Base-by-base conservation (phyloP, 2,329 filamentous ascomycete species). In the Neonectria faginata region DNA sequence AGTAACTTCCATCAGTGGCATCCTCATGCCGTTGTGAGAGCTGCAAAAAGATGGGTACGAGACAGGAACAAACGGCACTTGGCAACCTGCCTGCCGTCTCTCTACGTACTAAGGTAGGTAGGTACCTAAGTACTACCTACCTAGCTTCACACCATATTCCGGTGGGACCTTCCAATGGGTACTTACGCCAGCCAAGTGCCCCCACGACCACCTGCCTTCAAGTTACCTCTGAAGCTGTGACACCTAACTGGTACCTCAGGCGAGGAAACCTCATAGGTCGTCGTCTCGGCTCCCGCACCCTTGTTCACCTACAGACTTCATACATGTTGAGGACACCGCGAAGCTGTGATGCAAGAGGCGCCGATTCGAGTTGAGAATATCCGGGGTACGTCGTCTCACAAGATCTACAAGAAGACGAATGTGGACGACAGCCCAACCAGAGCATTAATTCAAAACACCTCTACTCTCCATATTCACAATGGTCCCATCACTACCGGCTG, bases 41-140 rank as follows among this genome's bases (percentile, higher is more conserved):
- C 42, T 31, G 33, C 53, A 45, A 51, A 27, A 33, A 6, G 48
- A 18, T 22, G 42, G 60, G 47, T 22, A 36, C 47, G 31, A 41
- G 55, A 48, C 50, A 64, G 56, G 44, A 59, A 63, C 60, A 12
- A 33, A 57, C 45, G 47, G 16, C 47, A 47, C 20, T 47, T 51
- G 36, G 9, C 33, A 18, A 31, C n/a, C 39, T 47, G n/a, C n/a
- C 10, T 36, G 33, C 11, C 9, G 39, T 42, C 36, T n/a, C 11
- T 12, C 31, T 16, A 7, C 12, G 25, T 33, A 33, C 9, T 12
- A 36, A 36, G 33, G 33, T 36, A 36, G 33, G 33, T 36, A 36
- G 25, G 25, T 25, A 25, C 25, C 25, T 25, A 25, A 25, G 25
- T 25, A 25, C 25, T 25, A 25, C 25, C 5, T 25, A 25, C 25